Base-by-base conservation (phyloP, 805 yeast genomes). In the Blastobotrys muscicola region DNA sequence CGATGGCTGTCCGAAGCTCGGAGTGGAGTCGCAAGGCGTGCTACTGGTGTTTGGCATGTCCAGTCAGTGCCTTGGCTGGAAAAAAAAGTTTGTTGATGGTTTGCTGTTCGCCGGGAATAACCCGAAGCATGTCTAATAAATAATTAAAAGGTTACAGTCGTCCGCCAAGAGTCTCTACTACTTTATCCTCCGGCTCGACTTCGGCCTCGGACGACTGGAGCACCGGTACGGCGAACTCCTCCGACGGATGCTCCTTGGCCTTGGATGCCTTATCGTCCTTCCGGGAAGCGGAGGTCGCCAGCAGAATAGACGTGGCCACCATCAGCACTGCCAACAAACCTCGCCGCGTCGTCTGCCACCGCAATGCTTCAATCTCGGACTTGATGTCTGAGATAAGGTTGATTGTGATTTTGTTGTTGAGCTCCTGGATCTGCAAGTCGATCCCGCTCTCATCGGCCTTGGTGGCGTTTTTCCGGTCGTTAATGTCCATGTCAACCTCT, bases 301-400 rank as follows among this genome's bases (percentile, higher is more conserved):
- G 74, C 61, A 84, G 70, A 3, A 80, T 69, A 15, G 77, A 69
- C 44, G 77, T 74, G 1, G 84, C 84, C 49, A 82, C 70, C 1
- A 79, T 67, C 15, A 83, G 62, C 30, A 87, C 80, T 1, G 92
- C 85, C 36, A 84, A 69, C 30, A 92, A 67, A 8, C 97, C 97
- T 59, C 92, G 75, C 45, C 96, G 71, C 1, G 96, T 87, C 37
- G 90, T 77, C 56, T 85, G 86, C 98, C 98, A 90, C 54, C 97
- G 71, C 48, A 90, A 70, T 46, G 80, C 77, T 63, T 90, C 98
- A 45, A 86, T 84, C 45, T 86, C 92, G 0, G 92, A 80, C 57
- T 85, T 77, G 58, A 87, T 74, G 6, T 85, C 92, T 30, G 92
- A 79, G 48, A 80, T 77, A 52, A 92, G 71, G 51, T 83, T 83